Evolutionary conservation across 495 filamentous ascomycete species (phyloP).

Genomic region (Durotheca rogersii): DNA sequence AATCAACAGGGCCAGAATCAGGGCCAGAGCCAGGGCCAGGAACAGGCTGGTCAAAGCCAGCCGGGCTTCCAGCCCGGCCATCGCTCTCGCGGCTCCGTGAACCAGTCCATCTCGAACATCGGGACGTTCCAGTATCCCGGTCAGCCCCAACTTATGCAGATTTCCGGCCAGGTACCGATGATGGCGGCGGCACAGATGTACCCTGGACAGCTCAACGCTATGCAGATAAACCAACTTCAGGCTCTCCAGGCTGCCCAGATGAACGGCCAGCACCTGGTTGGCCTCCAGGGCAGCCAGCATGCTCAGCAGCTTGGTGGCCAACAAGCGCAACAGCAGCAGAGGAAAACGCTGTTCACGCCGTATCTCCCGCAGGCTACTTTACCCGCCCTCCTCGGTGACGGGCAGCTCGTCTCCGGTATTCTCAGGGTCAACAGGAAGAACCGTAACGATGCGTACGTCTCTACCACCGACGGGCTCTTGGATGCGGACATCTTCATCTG

Average conservation of each 20-base stretch:
- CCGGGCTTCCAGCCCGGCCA: slow-evolving; percentile 92
- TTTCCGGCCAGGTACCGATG: slow-evolving; percentile 76
- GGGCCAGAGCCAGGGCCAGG: slow-evolving; percentile 61
- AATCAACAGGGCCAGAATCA: slow-evolving; percentile 71
- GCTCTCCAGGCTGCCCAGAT: slow-evolving; percentile 85
- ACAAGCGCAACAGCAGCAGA: slow-evolving; percentile 82
- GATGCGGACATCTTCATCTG: slow-evolving; percentile 99
- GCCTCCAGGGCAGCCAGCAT: slow-evolving; percentile 75
- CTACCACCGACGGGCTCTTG: slow-evolving; percentile 78
- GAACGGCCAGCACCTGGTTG: slow-evolving; percentile 69
- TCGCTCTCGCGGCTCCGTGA: slow-evolving; percentile 79
- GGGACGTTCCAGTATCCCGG: slow-evolving; percentile 86
- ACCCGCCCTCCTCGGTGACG: slow-evolving; percentile 85
- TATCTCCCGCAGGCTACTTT: slow-evolving; percentile 95
- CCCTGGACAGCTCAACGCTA: slow-evolving; percentile 76
- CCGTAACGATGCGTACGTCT: slow-evolving; percentile 95
- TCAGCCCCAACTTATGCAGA: slow-evolving; percentile 88
- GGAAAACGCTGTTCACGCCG: slow-evolving; percentile 97
- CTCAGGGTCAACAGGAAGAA: slow-evolving; percentile 99
- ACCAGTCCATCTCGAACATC: slow-evolving; percentile 80
- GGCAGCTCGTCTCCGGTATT: slow-evolving; percentile 92
- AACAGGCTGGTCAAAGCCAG: slow-evolving; percentile 59
- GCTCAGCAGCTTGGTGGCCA: slow-evolving; percentile 65
- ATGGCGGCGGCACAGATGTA: slow-evolving; percentile 70
- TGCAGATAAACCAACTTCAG: slow-evolving; percentile 90